Evolutionary conservation across 495 filamentous ascomycete species (phyloP), one percentile per base, ranked within the genome.

Genomic region (Penicillium antarcticum): DNA sequence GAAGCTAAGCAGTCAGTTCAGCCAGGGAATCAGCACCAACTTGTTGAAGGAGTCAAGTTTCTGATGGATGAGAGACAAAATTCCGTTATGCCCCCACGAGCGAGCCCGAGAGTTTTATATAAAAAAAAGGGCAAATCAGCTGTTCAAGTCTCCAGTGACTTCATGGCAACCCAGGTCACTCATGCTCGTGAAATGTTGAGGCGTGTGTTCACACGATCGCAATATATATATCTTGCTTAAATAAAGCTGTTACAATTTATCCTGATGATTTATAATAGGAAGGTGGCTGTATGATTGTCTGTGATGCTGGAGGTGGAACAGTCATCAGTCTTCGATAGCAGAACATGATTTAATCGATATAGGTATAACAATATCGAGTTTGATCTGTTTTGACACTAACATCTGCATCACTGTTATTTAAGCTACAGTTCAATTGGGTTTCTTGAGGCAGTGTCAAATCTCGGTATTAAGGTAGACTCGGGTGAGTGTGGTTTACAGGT

Each of bases 251-350:
- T 23, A 5, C 4, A 23, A 5, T 23, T 23, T 2, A 23, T 23
- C 6, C 6, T 3, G 23, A 42, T 56, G n/a, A 45, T 19, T 29
- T 16, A 35, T n/a, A 7, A 37, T 38, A 77, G 73, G 53, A 63
- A 39, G 60, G 58, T 1, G 68, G 77, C 50, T 70, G 72, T 19
- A 72, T 82, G 51, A 69, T 83, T 26, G 73, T 83, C 2, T 80
- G 78, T 41, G 80, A 83, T 59, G 79, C 79, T 21, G 81, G 81
- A 5, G 81, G 80, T 24, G 81, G 80, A n/a, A 84, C 81, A 4
- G 79, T 82, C 14, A 81, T 80, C 56, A 51, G 80, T 45, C 11
- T 14, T 35, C 3, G 21, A 23, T 5, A 3, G 21, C 21, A 23
- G 4, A 31, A 19, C 1, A 9, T 0, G 13, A 1, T 21, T 14